These are phyloP conservation scores for Massariosphaeria phaeospora DNA, from an alignment of 495 filamentous ascomycete species.

Conservation along the genomic window DNA sequence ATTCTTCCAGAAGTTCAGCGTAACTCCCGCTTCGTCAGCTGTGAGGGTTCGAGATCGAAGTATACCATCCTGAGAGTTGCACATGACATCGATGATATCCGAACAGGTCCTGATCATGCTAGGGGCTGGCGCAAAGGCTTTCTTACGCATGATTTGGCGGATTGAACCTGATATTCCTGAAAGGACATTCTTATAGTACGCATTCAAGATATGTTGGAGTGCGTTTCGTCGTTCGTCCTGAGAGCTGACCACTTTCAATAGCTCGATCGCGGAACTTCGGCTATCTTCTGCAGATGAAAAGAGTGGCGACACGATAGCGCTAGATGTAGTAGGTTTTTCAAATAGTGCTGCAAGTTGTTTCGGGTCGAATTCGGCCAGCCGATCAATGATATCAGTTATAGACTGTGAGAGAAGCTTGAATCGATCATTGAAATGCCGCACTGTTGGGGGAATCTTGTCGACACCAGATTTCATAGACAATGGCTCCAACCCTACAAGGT, in stretches of 20 bases:
- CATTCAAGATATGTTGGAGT: constrained; percentile 61
- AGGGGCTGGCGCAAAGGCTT: constrained; percentile 61
- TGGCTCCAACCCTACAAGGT: constrained; percentile 66
- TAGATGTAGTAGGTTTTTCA: constrained; percentile 55
- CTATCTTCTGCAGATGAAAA: constrained; percentile 65
- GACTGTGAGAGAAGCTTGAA: constrained; percentile 64
- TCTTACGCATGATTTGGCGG: constrained; percentile 52
- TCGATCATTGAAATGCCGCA: constrained; percentile 66
- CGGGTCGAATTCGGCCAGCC: constrained; percentile 66
- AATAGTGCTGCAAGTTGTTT: constrained; percentile 62
- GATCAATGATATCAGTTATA: constrained; percentile 66
- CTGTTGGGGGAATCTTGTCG: constrained; percentile 48
- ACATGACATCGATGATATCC: constrained; percentile 75
- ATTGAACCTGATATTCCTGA: constrained; percentile 58
- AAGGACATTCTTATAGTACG: constrained; percentile 58
- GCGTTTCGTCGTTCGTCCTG: constrained; percentile 68
- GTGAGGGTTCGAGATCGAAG: constrained; percentile 60
- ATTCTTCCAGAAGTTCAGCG: constrained; percentile 73
- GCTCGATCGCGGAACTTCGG: constrained; percentile 67
- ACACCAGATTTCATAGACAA: constrained; percentile 51
- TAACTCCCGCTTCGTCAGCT: constrained; percentile 55
- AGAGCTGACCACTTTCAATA: constrained; percentile 72
- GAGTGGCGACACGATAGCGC: constrained; percentile 62
- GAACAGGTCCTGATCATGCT: constrained; percentile 67
- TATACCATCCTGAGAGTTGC: constrained; percentile 73